Evolutionary conservation across 768 basidiomycete species (phyloP).

Genomic region (Gloeostereum incarnatum): DNA sequence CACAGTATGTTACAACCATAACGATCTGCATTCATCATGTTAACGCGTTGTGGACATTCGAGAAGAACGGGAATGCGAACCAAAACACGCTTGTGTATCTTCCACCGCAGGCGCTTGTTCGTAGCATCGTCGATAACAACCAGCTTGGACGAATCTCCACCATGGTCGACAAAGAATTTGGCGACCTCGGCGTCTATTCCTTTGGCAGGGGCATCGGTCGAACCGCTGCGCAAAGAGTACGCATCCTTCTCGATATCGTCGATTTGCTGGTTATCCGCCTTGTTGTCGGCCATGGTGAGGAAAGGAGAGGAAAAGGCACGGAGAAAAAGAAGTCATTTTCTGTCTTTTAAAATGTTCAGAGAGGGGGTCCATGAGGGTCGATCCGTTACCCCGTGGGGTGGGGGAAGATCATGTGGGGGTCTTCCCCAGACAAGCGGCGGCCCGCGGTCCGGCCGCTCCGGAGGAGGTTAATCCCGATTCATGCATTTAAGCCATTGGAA

Average conservation of each 20-base stretch:
- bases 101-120: constrained; percentile 31
- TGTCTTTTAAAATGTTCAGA: too few species aligned
- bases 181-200: constrained; percentile 39
- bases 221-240: constrained; percentile 23
- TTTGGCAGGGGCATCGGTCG: constrained; percentile 11
- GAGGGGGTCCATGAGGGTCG: too few species aligned
- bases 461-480: too few species aligned
- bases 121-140: constrained; percentile 31
- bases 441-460: too few species aligned
- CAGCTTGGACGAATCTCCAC: constrained; percentile 11
- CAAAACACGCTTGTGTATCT: constrained; percentile 36
- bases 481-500: too few species aligned
- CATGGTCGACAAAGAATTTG: constrained; percentile 26
- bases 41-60: neutral
- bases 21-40: constrained; percentile 15
- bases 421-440: too few species aligned
- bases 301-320: neutral
- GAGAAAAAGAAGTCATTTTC: too few species aligned
- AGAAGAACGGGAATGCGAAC: constrained; percentile 10
- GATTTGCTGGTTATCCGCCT: constrained; percentile 3
- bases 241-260: constrained; percentile 21
- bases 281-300: neutral
- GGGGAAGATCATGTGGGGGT: too few species aligned
- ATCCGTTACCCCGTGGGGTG: too few species aligned
- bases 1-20: constrained; percentile 39